Evolutionary conservation across 352 stramenopile genomes (phyloP).

Genomic region (Globisporangium iwayamae): DNA sequence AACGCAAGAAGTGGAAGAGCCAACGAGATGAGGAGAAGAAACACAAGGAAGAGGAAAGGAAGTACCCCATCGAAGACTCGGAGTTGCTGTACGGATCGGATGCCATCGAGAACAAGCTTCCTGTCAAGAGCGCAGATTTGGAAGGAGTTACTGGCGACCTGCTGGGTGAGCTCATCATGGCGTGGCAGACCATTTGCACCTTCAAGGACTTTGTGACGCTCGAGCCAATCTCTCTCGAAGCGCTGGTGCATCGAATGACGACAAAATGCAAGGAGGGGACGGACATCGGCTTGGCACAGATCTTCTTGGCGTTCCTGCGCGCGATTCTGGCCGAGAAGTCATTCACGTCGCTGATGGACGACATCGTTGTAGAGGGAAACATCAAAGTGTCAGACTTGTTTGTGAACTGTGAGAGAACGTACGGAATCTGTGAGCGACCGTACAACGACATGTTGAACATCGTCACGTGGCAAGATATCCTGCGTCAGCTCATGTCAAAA

Average conservation of each 20-base stretch:
- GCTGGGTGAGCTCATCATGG: slow-evolving; percentile 74
- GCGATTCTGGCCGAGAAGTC: slow-evolving; percentile 78
- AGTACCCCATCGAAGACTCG: slow-evolving; percentile 73
- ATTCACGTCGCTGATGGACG: slow-evolving; percentile 69
- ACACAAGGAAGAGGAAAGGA: slow-evolving; percentile 50
- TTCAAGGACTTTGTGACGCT: slow-evolving; percentile 70
- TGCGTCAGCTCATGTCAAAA: slow-evolving; percentile 80
- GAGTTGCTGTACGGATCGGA: slow-evolving; percentile 48
- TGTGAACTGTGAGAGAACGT: slow-evolving; percentile 61
- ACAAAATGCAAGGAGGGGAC: slow-evolving; percentile 39
- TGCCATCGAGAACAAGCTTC: slow-evolving; percentile 27
- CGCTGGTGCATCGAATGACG: slow-evolving; percentile 49
- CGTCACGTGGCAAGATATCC: slow-evolving; percentile 84
- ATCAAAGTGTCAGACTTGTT: slow-evolving; percentile 82
- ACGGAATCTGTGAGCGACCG: slow-evolving; percentile 67
- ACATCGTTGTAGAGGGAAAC: slow-evolving; percentile 76
- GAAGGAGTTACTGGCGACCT: slow-evolving; percentile 51
- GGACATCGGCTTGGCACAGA: slow-evolving; percentile 44
- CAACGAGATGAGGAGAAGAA: slow-evolving; percentile 66
- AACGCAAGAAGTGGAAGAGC: slow-evolving; percentile 41
- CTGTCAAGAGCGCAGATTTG: slow-evolving; percentile 33
- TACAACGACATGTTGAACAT: slow-evolving; percentile 73
- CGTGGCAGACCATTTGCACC: slow-evolving; percentile 72
- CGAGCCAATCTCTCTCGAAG: slow-evolving; percentile 59
- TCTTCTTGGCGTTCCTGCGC: slow-evolving; percentile 71